phyloP scores from a whole-genome alignment of 768 basidiomycete species.

The Postia placenta region DNA sequence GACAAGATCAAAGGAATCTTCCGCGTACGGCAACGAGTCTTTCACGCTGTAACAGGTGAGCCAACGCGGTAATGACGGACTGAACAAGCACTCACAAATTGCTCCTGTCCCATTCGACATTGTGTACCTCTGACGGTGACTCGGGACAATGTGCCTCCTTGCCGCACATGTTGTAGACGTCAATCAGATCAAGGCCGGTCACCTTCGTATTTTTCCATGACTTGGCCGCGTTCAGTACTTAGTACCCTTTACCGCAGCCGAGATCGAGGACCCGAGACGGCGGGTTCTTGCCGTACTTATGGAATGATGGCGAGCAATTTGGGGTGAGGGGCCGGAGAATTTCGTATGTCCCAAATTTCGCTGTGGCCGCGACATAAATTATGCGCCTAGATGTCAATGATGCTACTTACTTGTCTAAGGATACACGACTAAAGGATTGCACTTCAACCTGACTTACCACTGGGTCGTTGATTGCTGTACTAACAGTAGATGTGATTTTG shows the following conservation, averaged over 20 bases:
- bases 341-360: constrained; percentile 22
- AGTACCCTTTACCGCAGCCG: constrained; percentile 69
- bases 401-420: constrained; percentile 52
- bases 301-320: constrained; percentile 54
- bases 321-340: constrained; percentile 52
- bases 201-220: constrained; percentile 57
- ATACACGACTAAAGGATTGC: constrained; percentile 55
- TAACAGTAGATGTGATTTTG: too few species aligned
- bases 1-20: constrained; percentile 62
- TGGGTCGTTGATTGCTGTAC: too few species aligned
- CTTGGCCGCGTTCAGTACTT: constrained; percentile 57
- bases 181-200: constrained; percentile 61
- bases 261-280: constrained; percentile 62
- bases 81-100: constrained; percentile 51
- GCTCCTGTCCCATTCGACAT: constrained; percentile 48
- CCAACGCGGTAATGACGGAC: neutral
- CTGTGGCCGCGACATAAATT: too few species aligned
- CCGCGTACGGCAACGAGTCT: constrained; percentile 53
- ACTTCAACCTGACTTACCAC: too few species aligned
- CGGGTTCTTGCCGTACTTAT: constrained; percentile 37
- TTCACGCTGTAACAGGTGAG: constrained; percentile 51
- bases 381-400: too few species aligned
- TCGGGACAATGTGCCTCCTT: constrained; percentile 12
- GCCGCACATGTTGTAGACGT: constrained; percentile 18
- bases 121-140: constrained; percentile 23